These are phyloP conservation scores for Monosporozyma unispora DNA, from an alignment of 805 yeast genomes.

Conservation along the genomic window DNA sequence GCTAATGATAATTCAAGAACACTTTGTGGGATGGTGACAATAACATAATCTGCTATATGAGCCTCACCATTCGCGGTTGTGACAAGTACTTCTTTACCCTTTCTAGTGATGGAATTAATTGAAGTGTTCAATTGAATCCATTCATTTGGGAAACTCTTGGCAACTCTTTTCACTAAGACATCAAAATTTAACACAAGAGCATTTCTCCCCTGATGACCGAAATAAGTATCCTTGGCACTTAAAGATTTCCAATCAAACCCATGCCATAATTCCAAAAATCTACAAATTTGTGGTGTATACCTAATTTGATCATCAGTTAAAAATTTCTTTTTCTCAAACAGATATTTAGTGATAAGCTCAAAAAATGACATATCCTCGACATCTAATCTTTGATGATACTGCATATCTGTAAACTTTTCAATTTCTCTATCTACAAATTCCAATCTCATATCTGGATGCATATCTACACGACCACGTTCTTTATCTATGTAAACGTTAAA, in stretches of 20 bases:
- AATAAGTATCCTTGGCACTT: conserved; percentile 60
- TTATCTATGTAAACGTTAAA: conserved; percentile 20
- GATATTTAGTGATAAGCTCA: conserved; percentile 40
- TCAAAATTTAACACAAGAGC: conserved; percentile 55
- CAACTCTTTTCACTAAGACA: conserved; percentile 39
- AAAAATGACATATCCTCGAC: conserved; percentile 44
- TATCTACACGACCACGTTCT: conserved; percentile 18
- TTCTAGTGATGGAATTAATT: conserved; percentile 31
- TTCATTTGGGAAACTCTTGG: conserved; percentile 31
- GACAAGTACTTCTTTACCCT: conserved; percentile 25
- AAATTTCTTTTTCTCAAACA: conserved; percentile 37
- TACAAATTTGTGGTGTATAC: conserved; percentile 42
- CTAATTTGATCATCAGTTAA: conserved; percentile 43
- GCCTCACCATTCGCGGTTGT: conserved; percentile 28
- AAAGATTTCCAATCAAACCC: conserved; percentile 60
- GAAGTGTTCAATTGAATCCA: conserved; percentile 34
- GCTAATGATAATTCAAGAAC: conserved; percentile 38
- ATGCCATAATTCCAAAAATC: conserved; percentile 69
- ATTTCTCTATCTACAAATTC: conserved; percentile 49
- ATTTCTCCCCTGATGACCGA: conserved; percentile 71
- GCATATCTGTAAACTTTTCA: conserved; percentile 47
- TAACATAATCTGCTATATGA: conserved; percentile 43
- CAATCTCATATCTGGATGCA: conserved; percentile 25
- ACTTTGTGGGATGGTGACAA: conserved; percentile 75
- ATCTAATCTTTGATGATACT: conserved; percentile 42